Conservation (phyloP, 164 flowering plant species). For the Euptelea pleiosperma region DNA sequence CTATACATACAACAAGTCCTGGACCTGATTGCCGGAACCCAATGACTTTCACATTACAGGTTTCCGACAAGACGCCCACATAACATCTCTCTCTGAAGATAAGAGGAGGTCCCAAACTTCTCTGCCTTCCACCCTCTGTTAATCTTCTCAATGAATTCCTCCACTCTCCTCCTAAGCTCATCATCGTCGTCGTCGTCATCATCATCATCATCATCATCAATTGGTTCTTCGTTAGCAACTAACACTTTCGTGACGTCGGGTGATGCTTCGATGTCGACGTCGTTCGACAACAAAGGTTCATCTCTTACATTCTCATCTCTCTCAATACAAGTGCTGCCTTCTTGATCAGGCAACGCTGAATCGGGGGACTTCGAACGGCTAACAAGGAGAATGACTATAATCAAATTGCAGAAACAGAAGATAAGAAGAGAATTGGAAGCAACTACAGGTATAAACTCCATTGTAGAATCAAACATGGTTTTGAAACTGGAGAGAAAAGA, state of each 20-base stretch:
- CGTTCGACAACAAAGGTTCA: not conserved
- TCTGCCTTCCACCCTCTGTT: conserved; percentile 53
- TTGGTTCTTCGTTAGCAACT: too few relatives aligned
- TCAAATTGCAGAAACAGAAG: conserved; percentile 53
- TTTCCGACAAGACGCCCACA: too few relatives aligned
- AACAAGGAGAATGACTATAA: conserved; percentile 40
- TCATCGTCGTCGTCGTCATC: conserved; percentile 30
- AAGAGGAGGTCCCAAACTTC: conserved; percentile 5
- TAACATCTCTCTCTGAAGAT: too few relatives aligned
- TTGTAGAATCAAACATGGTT: conserved; percentile 39
- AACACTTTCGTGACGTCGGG: too few relatives aligned
- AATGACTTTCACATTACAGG: too few relatives aligned
- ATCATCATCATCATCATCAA: too few relatives aligned
- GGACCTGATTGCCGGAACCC: too few relatives aligned
- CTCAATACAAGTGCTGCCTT: conserved; percentile 2
- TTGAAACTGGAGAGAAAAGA: too few relatives aligned
- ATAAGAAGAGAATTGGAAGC: conserved; percentile 40
- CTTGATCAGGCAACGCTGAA: conserved; percentile 11
- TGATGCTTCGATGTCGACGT: conserved; percentile 1
- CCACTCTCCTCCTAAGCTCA: conserved; percentile 48
- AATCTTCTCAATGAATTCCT: conserved; percentile 53
- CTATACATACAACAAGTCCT: too few relatives aligned
- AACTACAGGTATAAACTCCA: conserved; percentile 39
- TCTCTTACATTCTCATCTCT: not conserved
- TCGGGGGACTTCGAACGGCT: conserved; percentile 27